A percentile compares a stretch with the other conserved stretches of the same genome.
These are phyloP conservation scores for Macrophomina tecta DNA, from an alignment of 2,329 filamentous ascomycete genomes.

Conservation along the genomic window DNA sequence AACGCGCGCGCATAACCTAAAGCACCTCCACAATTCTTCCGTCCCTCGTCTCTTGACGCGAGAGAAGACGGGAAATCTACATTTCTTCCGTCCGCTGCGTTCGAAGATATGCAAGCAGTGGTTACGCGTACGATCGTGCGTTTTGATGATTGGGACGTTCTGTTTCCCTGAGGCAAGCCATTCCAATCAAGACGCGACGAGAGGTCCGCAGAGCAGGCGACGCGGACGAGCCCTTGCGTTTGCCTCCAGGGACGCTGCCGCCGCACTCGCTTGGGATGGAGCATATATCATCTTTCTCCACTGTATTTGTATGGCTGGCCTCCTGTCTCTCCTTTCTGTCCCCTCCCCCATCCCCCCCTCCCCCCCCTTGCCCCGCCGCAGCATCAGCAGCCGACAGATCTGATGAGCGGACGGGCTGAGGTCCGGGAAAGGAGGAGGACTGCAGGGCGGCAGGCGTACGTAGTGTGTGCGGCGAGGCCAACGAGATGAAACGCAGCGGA, in stretches of 20 bases:
- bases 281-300: too few species aligned
- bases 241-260: too few species aligned
- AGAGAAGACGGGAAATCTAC: not conserved
- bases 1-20: not conserved
- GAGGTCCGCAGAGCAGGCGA: not conserved
- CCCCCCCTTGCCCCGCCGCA: not conserved
- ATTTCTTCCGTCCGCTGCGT: slow-evolving; percentile 19
- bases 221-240: slow-evolving; percentile 1
- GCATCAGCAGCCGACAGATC: too few species aligned
- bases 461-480: too few species aligned
- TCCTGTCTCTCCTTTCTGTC: too few species aligned
- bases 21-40: slow-evolving; percentile 20
- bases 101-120: slow-evolving; percentile 2
- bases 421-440: too few species aligned
- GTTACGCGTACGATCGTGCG: not conserved
- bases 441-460: too few species aligned
- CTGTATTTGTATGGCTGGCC: too few species aligned
- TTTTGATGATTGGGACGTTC: too few species aligned
- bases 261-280: too few species aligned
- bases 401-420: too few species aligned
- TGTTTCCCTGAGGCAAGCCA: not conserved
- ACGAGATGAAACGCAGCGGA: not conserved
- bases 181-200: slow-evolving; percentile 14
- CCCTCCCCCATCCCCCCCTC: not conserved
- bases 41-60: not conserved